Base-by-base conservation (phyloP, 225 moss, liverwort and hornwort genomes). In the Polytrichum formosum region DNA sequence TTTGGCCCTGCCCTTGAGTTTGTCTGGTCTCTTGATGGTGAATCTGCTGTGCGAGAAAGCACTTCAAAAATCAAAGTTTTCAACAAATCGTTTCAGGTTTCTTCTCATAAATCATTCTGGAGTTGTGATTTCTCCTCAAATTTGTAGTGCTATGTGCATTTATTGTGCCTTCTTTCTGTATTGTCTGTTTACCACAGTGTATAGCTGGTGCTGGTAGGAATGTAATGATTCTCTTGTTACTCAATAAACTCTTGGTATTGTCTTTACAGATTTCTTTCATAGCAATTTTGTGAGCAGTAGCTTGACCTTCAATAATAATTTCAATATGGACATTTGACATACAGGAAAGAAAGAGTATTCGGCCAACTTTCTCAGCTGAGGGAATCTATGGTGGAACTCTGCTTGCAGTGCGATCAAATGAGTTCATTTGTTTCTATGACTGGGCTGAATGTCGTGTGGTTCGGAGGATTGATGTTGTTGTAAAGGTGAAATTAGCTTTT, bases 1-100 rank as follows among this genome's bases (percentile, higher is more conserved):
- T 97, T 97, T 75, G 97, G 97, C 70, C 87, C 97, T 67, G 93
- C 97, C 7, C 54, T 97, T 70, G 97, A 97, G 77, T 97, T 97
- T 66, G 91, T 83, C 10, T 97, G 94, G 97, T 90, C 97, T 55
- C 78, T 76, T 25, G 97, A 97, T 73, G 97, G 97, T 64, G 97
- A 97, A 82, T 94, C 87, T 77, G 97, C 97, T 46, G 97, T 94
- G 7, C 83, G 97, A 28, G 97, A 97, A 80, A 97, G 94, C 78
- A 93, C 97, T 35, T 97, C 97, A 21, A 97, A 97, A 72, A 91
- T 97, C 33, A 97, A 97, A 73, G 85, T 94, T 33, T 92, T 94
- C 76, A 87, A 80, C 85, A 97, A 94, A 72, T 76, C 87, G 26
- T 97, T 97, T 69, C 94, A 94, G 93, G 96, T 96, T 67, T 46